Conservation (phyloP, 257 asterid genomes). For the Solanum paucissectum region DNA sequence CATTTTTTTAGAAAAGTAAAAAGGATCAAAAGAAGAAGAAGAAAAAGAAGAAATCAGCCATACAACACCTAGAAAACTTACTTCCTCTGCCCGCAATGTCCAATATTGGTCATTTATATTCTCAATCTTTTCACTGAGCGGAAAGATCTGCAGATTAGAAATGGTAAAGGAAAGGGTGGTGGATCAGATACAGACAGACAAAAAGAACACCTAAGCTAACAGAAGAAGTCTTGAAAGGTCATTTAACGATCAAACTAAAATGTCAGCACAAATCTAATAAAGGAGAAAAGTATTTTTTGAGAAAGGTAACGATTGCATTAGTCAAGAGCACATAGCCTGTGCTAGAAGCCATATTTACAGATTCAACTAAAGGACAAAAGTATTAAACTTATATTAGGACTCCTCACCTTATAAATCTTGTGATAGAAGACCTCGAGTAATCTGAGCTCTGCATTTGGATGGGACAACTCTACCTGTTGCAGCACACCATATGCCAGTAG, state of each 20-base stretch:
- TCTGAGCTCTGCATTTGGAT: conserved; percentile 40
- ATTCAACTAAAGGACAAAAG: background rate
- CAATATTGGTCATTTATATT: conserved; percentile 91
- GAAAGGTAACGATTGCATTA: background rate
- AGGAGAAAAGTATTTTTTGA: background rate
- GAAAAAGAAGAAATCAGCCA: background rate
- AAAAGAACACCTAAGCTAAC: background rate
- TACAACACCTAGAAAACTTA: conserved; percentile 12
- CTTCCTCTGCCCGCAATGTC: conserved; percentile 98
- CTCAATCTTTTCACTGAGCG: conserved; percentile 72
- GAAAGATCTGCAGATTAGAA: conserved; percentile 59
- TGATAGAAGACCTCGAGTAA: conserved; percentile 44
- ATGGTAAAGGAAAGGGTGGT: background rate
- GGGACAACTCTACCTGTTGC: conserved; percentile 41
- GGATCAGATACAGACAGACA: background rate
- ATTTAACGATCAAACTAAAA: background rate
- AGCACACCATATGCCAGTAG: background rate
- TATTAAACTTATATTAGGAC: background rate
- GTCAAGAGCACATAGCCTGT: background rate
- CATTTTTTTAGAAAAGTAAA: background rate
- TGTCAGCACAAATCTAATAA: conserved; percentile 2
- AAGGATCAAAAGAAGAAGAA: background rate
- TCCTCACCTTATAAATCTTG: conserved; percentile 40
- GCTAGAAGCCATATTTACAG: background rate
- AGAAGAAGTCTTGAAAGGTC: background rate